Evolutionary conservation across 139 green algal species (phyloP).

Genomic region (Tetradesmus lagerheimii): DNA sequence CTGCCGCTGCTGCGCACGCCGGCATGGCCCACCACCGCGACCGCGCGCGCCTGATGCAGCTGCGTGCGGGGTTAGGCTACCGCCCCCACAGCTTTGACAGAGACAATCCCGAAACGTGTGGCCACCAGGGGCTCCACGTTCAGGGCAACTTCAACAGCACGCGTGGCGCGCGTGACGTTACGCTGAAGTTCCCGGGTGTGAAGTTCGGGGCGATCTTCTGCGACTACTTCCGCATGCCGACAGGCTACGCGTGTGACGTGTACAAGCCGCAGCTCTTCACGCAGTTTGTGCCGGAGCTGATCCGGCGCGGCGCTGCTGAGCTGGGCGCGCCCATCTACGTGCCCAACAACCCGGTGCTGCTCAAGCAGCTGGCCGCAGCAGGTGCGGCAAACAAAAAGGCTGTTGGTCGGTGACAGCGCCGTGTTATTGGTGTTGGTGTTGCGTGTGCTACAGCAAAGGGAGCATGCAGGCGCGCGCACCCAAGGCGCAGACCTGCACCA

Average conservation of each 20-base stretch:
- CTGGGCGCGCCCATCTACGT: slow-evolving; percentile 10
- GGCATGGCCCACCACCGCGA: slow-evolving; percentile 11
- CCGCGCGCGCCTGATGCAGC: slow-evolving; percentile 14
- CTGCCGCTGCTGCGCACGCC: not conserved
- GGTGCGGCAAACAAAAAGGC: no score
- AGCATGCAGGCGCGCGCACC: no score
- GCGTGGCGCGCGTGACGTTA: slow-evolving; percentile 4
- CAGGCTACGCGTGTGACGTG: slow-evolving; percentile 1
- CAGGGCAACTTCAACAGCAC: slow-evolving; percentile 35
- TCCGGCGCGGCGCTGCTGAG: not conserved
- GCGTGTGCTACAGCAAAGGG: no score
- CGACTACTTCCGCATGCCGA: slow-evolving; percentile 43
- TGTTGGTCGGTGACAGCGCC: no score
- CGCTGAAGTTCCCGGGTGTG: not conserved
- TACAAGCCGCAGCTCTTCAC: slow-evolving; percentile 39
- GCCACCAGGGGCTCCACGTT: not conserved
- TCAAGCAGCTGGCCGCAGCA: slow-evolving; percentile 8
- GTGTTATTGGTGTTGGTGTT: not conserved
- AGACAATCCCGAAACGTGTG: not conserved
- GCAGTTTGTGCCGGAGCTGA: slow-evolving; percentile 21
- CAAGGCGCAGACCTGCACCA: no score
- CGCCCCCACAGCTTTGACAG: not conserved
- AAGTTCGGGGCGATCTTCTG: slow-evolving; percentile 34
- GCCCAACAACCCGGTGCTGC: slow-evolving; percentile 29
- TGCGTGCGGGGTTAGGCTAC: slow-evolving; percentile 16